phyloP scores from a whole-genome alignment of 345 rosid species.

The Salix exigua region DNA sequence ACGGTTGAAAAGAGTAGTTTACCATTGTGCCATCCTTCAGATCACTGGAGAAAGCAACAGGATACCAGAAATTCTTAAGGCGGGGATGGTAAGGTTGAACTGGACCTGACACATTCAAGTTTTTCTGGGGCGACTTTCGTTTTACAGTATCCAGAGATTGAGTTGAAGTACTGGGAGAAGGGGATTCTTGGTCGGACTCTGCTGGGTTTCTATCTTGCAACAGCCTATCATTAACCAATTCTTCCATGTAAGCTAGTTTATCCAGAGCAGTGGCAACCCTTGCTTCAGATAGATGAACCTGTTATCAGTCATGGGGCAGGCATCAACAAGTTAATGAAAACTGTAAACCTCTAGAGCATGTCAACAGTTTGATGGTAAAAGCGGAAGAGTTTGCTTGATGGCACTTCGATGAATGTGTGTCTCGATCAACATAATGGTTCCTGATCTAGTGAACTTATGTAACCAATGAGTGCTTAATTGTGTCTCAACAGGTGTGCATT shows the following conservation, averaged over 20 bases:
- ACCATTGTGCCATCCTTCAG: constrained; percentile 92
- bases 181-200: constrained; percentile 37
- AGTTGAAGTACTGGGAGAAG: constrained; percentile 47
- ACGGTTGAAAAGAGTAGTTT: constrained; percentile 17
- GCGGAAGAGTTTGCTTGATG: background rate
- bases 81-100: constrained; percentile 66
- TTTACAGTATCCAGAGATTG: constrained; percentile 38
- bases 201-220: constrained; percentile 53
- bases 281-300: constrained; percentile 98
- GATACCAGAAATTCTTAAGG: constrained; percentile 93
- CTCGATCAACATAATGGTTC: background rate
- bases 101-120: constrained; percentile 89
- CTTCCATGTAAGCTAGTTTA: constrained; percentile 93
- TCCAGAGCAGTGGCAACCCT: constrained; percentile 87
- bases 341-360: background rate
- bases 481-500: background rate
- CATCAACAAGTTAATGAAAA: constrained; percentile 11
- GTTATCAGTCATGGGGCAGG: constrained; percentile 24
- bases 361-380: background rate
- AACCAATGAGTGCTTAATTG: background rate
- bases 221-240: constrained; percentile 73
- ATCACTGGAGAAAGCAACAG: constrained; percentile 75
- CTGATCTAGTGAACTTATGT: background rate
- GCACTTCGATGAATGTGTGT: background rate
- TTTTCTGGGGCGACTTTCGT: constrained; percentile 49